Evolutionary conservation across 495 filamentous ascomycete species (phyloP).

Genomic region (Lindgomyces ingoldianus): DNA sequence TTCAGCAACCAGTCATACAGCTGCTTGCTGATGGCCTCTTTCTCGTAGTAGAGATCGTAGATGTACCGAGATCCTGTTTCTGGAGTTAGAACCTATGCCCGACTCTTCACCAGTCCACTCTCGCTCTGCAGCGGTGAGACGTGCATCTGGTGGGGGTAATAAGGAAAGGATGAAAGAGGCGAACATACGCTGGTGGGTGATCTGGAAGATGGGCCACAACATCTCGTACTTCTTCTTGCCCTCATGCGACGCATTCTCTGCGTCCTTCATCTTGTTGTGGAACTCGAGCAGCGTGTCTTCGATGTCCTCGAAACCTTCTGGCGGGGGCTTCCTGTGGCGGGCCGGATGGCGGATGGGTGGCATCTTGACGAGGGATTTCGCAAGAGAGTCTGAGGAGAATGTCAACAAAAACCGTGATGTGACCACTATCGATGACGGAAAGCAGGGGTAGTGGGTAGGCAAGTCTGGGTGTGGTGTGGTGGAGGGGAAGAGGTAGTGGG

Average conservation of each 20-base stretch:
- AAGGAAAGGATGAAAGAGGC: too few species aligned
- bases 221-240: slow-evolving; percentile 84
- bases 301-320: slow-evolving; percentile 93
- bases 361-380: slow-evolving; percentile 62
- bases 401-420: too few species aligned
- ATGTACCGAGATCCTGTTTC: slow-evolving; percentile 91
- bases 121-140: too few species aligned
- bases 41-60: slow-evolving; percentile 97
- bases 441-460: neutral
- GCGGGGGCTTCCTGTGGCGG: slow-evolving; percentile 84
- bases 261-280: slow-evolving; percentile 98
- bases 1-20: slow-evolving; percentile 97
- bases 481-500: neutral
- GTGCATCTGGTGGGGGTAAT: too few species aligned
- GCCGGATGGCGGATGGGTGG: slow-evolving; percentile 72
- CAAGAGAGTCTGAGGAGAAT: too few species aligned
- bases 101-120: too few species aligned
- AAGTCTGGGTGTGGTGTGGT: neutral
- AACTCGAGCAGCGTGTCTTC: slow-evolving; percentile 96
- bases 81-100: too few species aligned
- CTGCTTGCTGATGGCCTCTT: slow-evolving; percentile 86
- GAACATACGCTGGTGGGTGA: slow-evolving; percentile 91
- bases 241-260: slow-evolving; percentile 74
- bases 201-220: slow-evolving; percentile 96
- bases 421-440: neutral